Conservation (phyloP, 192 early-diverging fungal genomes). For the Mortierella claussenii region DNA sequence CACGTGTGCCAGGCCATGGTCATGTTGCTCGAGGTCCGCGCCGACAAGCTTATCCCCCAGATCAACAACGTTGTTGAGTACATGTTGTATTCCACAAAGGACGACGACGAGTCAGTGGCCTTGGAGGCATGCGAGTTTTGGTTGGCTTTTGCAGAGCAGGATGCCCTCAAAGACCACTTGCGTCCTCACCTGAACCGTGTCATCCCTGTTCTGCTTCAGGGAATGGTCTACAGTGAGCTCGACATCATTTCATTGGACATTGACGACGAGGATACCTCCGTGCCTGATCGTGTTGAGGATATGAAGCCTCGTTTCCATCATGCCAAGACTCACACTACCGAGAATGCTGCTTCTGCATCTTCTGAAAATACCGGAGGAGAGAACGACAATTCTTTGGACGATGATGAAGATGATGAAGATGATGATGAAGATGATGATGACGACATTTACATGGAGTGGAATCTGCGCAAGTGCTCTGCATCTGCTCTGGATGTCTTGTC, state of each 20-base stretch:
- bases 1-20: conserved; percentile 95
- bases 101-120: conserved; percentile 87
- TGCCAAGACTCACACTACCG: conserved; percentile 78
- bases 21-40: conserved; percentile 85
- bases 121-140: conserved; percentile 99
- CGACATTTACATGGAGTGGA: conserved; percentile 93
- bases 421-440: conserved; percentile 91
- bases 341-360: conserved; percentile 62
- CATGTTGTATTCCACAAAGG: conserved; percentile 95
- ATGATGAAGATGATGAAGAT: conserved; percentile 86
- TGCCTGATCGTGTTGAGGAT: conserved; percentile 91
- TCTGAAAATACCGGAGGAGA: conserved; percentile 21
- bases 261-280: conserved; percentile 86
- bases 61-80: conserved; percentile 92
- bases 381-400: conserved; percentile 48
- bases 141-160: conserved; percentile 96
- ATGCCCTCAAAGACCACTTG: conserved; percentile 77
- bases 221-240: conserved; percentile 97
- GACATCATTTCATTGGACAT: conserved; percentile 83
- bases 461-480: conserved; percentile 97
- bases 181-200: conserved; percentile 78
- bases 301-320: conserved; percentile 96
- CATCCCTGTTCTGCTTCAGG: conserved; percentile 90
- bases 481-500: conserved; percentile 96
- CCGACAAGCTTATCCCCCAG: conserved; percentile 88